These are phyloP conservation scores for Haematococcus sp. DNA, from an alignment of 139 green algal species.

Conservation along the genomic window DNA sequence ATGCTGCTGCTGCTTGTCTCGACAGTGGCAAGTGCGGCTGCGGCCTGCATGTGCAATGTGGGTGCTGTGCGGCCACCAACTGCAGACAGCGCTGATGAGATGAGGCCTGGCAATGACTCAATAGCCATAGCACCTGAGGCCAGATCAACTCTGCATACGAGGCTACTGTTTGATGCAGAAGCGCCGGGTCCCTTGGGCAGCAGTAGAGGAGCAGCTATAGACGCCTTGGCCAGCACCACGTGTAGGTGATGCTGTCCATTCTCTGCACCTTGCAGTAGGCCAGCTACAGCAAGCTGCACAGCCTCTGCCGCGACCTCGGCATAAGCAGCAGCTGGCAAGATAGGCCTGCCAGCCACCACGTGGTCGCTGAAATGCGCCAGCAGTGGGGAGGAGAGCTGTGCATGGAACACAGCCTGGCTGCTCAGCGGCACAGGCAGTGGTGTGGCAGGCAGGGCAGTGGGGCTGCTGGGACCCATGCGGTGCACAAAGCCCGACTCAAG, in stretches of 20 bases:
- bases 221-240: no score
- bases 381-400: not conserved
- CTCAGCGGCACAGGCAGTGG: not conserved
- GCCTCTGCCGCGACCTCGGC: constrained; percentile 12
- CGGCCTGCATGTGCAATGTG: not conserved
- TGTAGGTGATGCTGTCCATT: no score
- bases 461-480: not conserved
- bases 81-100: not conserved
- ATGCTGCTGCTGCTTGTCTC: constrained; percentile 21
- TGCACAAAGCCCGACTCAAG: not conserved
- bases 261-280: not conserved
- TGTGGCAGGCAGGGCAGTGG: not conserved
- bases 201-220: not conserved
- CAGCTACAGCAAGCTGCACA: not conserved
- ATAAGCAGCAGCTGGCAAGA: constrained; percentile 1
- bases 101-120: not conserved
- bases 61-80: not conserved
- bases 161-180: not conserved
- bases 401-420: not conserved
- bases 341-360: not conserved
- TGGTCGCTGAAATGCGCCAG: constrained; percentile 1
- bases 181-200: not conserved
- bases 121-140: not conserved
- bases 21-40: not conserved
- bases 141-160: not conserved